Evolutionary conservation across 805 yeast species (phyloP).

Genomic region (Lachancea nothofagi): DNA sequence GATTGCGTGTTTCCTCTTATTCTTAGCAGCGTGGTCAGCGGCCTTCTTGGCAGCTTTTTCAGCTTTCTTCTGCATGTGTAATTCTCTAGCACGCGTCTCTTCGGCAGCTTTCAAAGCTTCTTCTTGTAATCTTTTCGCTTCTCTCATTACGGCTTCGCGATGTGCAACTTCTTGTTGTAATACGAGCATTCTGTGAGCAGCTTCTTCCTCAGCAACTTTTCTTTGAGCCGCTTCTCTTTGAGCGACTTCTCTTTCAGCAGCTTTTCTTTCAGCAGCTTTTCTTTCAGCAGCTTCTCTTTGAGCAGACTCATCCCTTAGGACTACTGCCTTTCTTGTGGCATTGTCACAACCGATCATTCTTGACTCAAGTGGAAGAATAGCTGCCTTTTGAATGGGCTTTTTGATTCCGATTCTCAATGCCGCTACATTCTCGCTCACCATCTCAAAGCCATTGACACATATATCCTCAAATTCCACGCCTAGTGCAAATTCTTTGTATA

Average conservation of each 20-base stretch:
- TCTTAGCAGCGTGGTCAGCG: neutral
- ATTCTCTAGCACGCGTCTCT: constrained; percentile 3
- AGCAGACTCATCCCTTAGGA: neutral
- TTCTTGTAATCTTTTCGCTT: too few species aligned
- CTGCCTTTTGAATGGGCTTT: neutral
- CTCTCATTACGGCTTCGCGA: too few species aligned
- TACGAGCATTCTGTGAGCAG: too few species aligned
- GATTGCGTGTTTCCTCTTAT: neutral
- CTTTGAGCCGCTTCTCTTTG: too few species aligned
- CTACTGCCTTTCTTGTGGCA: constrained; percentile 4
- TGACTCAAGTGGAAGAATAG: neutral
- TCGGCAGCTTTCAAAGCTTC: constrained; percentile 8
- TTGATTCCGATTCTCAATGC: constrained; percentile 6
- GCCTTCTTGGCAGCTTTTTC: constrained; percentile 1
- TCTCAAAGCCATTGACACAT: constrained; percentile 20
- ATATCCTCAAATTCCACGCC: constrained; percentile 22
- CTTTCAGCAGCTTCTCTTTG: constrained; percentile 3
- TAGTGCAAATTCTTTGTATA: constrained; percentile 20
- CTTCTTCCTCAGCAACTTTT: too few species aligned
- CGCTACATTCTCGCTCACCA: constrained; percentile 11
- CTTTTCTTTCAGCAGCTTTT: constrained; percentile 5
- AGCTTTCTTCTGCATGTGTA: constrained; percentile 6
- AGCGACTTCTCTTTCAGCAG: constrained; percentile 8
- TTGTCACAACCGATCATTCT: neutral
- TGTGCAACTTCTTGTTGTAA: too few species aligned